Conservation (phyloP, 768 basidiomycete genomes). For the Termitomyces eurrhizus region DNA sequence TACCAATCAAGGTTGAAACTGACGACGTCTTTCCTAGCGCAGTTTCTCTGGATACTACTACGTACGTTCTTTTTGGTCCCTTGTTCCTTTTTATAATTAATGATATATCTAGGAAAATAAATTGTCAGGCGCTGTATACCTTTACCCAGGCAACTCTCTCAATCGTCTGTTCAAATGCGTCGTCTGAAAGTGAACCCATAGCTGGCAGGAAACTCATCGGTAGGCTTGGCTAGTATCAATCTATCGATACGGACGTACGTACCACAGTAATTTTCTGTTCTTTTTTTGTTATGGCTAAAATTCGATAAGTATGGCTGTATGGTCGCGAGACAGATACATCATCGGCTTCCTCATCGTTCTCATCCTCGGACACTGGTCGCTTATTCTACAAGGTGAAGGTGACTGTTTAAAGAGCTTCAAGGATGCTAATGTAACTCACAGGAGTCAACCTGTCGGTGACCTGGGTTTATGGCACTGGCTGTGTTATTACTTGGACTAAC, state of each 20-base stretch:
- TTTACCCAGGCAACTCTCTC: constrained; percentile 48
- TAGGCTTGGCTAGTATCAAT: constrained; percentile 59
- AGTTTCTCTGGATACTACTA: constrained; percentile 47
- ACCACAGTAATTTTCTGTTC: background rate
- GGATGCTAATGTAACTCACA: constrained; percentile 17
- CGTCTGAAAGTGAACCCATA: background rate
- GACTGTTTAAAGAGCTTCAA: background rate
- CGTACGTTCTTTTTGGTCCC: constrained; percentile 21
- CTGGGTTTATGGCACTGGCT: constrained; percentile 46
- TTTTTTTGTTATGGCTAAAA: constrained; percentile 1
- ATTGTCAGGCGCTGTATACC: constrained; percentile 61
- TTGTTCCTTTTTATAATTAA: background rate
- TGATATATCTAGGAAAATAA: constrained; percentile 34
- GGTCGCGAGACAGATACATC: constrained; percentile 55
- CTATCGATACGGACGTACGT: constrained; percentile 56
- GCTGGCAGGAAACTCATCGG: constrained; percentile 38
- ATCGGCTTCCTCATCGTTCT: constrained; percentile 46
- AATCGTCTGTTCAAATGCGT: constrained; percentile 4
- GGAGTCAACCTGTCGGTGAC: constrained; percentile 56
- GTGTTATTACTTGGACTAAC: constrained; percentile 56
- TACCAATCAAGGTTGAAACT: background rate
- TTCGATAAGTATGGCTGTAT: constrained; percentile 49
- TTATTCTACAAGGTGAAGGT: constrained; percentile 58
- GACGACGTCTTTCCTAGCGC: constrained; percentile 30
- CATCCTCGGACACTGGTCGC: constrained; percentile 67